Evolutionary conservation across 441 rosid genomes (phyloP), one percentile per base, ranked within the genome.

Genomic region (Jatropha podagrica): DNA sequence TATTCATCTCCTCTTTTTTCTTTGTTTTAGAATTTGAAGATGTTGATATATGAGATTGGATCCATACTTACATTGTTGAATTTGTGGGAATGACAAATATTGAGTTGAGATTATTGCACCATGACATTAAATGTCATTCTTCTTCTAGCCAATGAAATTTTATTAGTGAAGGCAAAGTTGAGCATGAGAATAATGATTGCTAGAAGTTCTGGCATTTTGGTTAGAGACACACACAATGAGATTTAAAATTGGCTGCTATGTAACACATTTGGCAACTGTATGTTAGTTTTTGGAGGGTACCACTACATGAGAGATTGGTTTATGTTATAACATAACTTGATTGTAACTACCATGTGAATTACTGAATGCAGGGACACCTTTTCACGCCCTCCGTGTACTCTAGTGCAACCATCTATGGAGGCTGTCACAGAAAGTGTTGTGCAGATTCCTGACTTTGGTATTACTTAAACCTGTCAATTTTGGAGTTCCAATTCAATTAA

Each of bases 381-480:
- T 76, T 86, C 95, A 37, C 91, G 86, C 54, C 96, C 91, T 83
- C 95, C 97, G 10, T 87, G 96, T 83, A 90, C 98, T 77, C 87
- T 96, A 77, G 87, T 91, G 81, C 99, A 96, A 83, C 97, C 99
- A 81, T 90, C 96, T 23, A 89, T 96, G 94, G 82, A 82, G 72
- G 81, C 87, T 80, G 79, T 76, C 46, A 26, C 79, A 0, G 90
- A 89, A 77, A 86, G 86, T 74, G 71, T 73, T 85, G 79, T 78
- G 70, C 81, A 77, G 71, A 74, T 85, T 82, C 99, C 99, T n/a
- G 84, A 82, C n/a, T 96, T 96, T 79, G 99, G 99, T 96, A 92
- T 63, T 17, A 17, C 23, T 48, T 59, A n/a, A 48, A 11, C 58
- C 20, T 64, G 20, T 41, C 26, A 48, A 41, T 52, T 76, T 40